Evolutionary conservation across 2,329 filamentous ascomycete species (phyloP), one percentile per base, ranked within the genome.

Genomic region (Graphiopsis chlorocephala): DNA sequence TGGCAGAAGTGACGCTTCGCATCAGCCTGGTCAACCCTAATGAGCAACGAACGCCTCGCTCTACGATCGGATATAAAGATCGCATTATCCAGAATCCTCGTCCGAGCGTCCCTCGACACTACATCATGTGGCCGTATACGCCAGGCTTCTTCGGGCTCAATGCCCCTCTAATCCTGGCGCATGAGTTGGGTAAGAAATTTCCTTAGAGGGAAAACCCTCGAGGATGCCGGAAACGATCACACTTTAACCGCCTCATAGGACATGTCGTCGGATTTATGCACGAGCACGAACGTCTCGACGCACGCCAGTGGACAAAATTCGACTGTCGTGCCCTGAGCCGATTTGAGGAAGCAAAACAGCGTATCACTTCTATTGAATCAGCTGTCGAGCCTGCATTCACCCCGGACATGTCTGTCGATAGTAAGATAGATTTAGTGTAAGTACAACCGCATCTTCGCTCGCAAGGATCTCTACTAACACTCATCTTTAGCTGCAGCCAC

Each of bases 231-330:
- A n/a, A n/a, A 4, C 23, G 17, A n/a, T 20, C 23, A 14, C 26
- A 11, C 15, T 33, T 12, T 50, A 35, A 50, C 4, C 1, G 14
- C 3, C 14, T 35, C 3, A 17, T 17, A 55, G 57, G 35, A 25
- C 35, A 60, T 20, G 57, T 48, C 12, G 29, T 60, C 45, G 57
- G 35, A 14, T 25, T 60, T 4, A 12, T 15, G 8, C 57, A 60
- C 25, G 57, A 60, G 17, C 35, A 60, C 3, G 23, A 60, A 15
- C 57, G 57, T 17, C 33, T 35, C 8, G 33, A 55, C 10, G 17
- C 50, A 23, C 15, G 17, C 15, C 10, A 20, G 11, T 29, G 8
- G 12, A 20, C 29, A 7, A 10, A 17, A 3, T 31, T 33, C 11
- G 50, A 50, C 26, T 50, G 47, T 28, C 3, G 12, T 12, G 47